Conservation (phyloP, 306 rosid genomes). For the Vigna mungo region DNA sequence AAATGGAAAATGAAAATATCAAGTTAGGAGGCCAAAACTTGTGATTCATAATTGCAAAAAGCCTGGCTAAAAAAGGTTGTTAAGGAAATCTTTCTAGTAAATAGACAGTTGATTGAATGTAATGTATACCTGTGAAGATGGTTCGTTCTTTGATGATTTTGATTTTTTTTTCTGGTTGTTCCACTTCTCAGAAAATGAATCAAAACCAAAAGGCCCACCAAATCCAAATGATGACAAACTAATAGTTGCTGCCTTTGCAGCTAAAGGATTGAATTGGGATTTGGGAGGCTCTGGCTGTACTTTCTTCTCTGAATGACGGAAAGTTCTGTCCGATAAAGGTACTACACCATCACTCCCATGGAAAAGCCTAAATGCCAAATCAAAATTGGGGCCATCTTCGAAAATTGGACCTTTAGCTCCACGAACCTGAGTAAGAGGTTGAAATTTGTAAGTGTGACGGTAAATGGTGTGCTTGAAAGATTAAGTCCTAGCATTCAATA, state of each 20-base stretch:
- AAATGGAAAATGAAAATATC: background rate
- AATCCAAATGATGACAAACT: constrained; percentile 94
- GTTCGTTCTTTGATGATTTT: constrained; percentile 73
- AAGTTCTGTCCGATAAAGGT: constrained; percentile 79
- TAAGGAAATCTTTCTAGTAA: background rate
- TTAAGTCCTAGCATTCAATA: constrained; percentile 11
- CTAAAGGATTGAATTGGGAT: constrained; percentile 85
- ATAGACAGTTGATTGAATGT: constrained; percentile 25
- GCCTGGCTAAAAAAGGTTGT: constrained; percentile 4
- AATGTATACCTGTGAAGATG: constrained; percentile 80
- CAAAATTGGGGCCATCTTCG: constrained; percentile 98
- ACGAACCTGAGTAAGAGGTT: constrained; percentile 61
- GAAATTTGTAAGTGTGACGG: constrained; percentile 34
- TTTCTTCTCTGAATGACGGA: constrained; percentile 58
- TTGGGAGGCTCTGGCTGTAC: constrained; percentile 58
- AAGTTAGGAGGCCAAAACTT: constrained; percentile 18
- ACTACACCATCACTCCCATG: constrained; percentile 97
- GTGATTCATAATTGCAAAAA: background rate
- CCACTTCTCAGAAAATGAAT: constrained; percentile 78
- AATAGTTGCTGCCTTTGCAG: constrained; percentile 98
- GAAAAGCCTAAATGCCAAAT: constrained; percentile 91
- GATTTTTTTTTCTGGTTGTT: constrained; percentile 77
- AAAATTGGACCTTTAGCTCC: constrained; percentile 95
- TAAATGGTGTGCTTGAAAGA: constrained; percentile 11
- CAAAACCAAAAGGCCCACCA: constrained; percentile 90